Evolutionary conservation across 2,329 filamentous ascomycete genomes (phyloP).

Genomic region (Aspergillus sp.): DNA sequence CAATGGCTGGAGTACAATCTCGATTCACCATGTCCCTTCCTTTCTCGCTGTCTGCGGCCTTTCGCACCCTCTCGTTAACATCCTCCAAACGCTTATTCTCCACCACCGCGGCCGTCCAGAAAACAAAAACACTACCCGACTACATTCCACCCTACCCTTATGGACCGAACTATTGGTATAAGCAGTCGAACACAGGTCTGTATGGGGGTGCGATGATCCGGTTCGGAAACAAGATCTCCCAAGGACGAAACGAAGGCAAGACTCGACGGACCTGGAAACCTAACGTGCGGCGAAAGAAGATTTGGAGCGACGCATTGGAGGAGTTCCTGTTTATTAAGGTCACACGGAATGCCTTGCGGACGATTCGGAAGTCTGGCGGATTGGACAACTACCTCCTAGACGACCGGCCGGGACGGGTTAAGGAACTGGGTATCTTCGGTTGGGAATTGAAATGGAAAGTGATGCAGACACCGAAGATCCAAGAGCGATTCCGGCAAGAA

Average conservation of each 20-base stretch:
- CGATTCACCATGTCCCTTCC: conserved; percentile 24
- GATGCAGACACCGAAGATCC: conserved; percentile 66
- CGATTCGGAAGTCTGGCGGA: conserved; percentile 75
- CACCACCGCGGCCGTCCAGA: conserved; percentile 26
- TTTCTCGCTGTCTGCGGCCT: conserved; percentile 30
- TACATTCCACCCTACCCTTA: conserved; percentile 41
- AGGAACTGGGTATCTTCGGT: conserved; percentile 78
- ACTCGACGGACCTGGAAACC: conserved; percentile 43
- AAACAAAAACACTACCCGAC: conserved; percentile 25
- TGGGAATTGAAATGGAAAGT: conserved; percentile 87
- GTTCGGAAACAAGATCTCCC: conserved; percentile 45
- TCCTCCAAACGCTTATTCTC: conserved; percentile 32
- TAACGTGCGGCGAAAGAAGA: conserved; percentile 41
- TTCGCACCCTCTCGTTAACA: conserved; percentile 32
- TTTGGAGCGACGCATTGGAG: conserved; percentile 38
- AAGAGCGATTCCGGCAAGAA: conserved; percentile 58
- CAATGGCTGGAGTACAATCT: conserved; percentile 25
- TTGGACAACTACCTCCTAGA: conserved; percentile 87
- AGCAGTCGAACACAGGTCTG: conserved; percentile 41
- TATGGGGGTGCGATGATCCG: conserved; percentile 40
- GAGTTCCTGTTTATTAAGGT: conserved; percentile 39
- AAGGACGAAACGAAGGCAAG: conserved; percentile 42
- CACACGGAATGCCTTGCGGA: conserved; percentile 39
- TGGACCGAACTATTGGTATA: conserved; percentile 35
- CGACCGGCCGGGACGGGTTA: conserved; percentile 66